Evolutionary conservation across 192 early-diverging fungal genomes (phyloP).

Genomic region (Chytriomyces hyalinus): DNA sequence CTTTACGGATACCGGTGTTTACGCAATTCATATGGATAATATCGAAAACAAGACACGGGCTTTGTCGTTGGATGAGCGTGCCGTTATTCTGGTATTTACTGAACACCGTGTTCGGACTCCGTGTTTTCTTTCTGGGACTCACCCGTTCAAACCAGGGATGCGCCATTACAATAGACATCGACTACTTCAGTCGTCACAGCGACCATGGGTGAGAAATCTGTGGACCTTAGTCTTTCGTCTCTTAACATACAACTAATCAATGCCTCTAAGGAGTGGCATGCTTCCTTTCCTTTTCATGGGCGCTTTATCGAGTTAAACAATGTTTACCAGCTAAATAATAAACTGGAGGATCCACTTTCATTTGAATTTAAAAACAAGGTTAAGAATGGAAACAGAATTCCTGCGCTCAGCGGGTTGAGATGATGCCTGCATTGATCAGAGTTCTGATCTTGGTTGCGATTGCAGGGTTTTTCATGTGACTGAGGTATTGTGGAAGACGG

Average conservation of each 20-base stretch:
- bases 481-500: slow-evolving; percentile 10
- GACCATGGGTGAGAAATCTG: slow-evolving; percentile 16
- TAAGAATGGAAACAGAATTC: not conserved
- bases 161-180: slow-evolving; percentile 86
- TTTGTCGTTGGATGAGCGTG: slow-evolving; percentile 73
- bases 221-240: not conserved
- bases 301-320: not conserved
- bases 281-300: slow-evolving; percentile 15
- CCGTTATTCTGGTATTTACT: slow-evolving; percentile 63
- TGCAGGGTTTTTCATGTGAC: slow-evolving; percentile 92
- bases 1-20: slow-evolving; percentile 86
- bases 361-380: not conserved
- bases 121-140: too few species aligned
- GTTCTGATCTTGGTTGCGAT: slow-evolving; percentile 95
- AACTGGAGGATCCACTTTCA: not conserved
- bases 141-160: slow-evolving; percentile 47
- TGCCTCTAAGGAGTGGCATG: slow-evolving; percentile 8
- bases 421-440: slow-evolving; percentile 84
- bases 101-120: too few species aligned
- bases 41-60: slow-evolving; percentile 40
- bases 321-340: not conserved
- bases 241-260: not conserved
- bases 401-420: slow-evolving; percentile 42
- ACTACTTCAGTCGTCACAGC: slow-evolving; percentile 86
- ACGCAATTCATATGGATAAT: slow-evolving; percentile 78